Base-by-base conservation (phyloP, 2,329 filamentous ascomycete species). In the Aspergillus eucalypticola region DNA sequence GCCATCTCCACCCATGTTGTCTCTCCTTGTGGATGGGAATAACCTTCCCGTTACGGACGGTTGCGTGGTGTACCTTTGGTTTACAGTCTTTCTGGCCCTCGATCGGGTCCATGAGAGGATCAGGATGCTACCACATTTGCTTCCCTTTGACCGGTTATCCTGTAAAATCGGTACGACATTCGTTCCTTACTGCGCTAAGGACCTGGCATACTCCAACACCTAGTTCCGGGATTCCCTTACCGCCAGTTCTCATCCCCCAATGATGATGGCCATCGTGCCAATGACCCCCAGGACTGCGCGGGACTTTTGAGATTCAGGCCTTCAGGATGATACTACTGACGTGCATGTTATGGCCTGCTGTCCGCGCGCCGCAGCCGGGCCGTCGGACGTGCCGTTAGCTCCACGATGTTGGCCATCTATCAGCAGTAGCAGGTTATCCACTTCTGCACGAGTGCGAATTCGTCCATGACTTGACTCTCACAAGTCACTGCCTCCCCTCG, bases 321-420 rank as follows among this genome's bases (percentile, higher is more conserved):
- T 60, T 65, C 57, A 64, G 29, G 17, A 60, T 60, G 44, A 54
- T 56, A 51, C n/a, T 29, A 53, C 41, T 64, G 66, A 66, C 64
- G 50, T 67, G 64, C 66, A 65, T 67, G 48, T 56, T 65, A 62
- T 66, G 62, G 56, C 60, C 58, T 66, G 58, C 59, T 63, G 65
- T 64, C 66, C 63, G 64, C 64, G 64, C 61, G 60, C 61, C 60
- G 63, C 63, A 66, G 57, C 62, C 67, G 66, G 66, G 59, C 66
- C 67, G 67, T 69, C 62, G 60, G 64, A 54, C 63, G 56, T 68
- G 58, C 65, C 60, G 61, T 60, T 63, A 65, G 66, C 64, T 65
- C 65, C 65, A 66, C 62, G 63, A 52, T 50, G 54, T 63, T 60
- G 56, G 29, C 61, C 41, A 56, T 62, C 53, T 54, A 60, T 50